Evolutionary conservation across 305 asterid species (phyloP).

Genomic region (Fraxinus sp.): DNA sequence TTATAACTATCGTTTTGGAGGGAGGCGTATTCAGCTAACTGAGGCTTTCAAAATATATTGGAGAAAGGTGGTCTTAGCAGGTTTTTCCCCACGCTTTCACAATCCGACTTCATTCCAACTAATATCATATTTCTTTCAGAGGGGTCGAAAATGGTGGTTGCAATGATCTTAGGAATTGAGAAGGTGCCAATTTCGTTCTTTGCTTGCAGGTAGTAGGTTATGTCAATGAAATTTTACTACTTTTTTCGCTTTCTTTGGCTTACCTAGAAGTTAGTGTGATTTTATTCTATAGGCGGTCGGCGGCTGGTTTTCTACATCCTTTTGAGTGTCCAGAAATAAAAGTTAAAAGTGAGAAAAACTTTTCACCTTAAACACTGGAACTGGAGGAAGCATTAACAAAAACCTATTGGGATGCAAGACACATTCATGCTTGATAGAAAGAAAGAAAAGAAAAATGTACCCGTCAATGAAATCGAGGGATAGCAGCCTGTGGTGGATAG

Average conservation of each 20-base stretch:
- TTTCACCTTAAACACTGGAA: neutral
- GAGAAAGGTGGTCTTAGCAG: neutral
- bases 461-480: conserved; percentile 60
- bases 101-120: neutral
- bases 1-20: neutral
- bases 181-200: neutral
- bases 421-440: neutral
- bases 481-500: conserved; percentile 68
- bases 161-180: neutral
- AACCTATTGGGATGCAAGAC: neutral
- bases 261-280: neutral
- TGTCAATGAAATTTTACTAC: neutral
- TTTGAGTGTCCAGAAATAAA: neutral
- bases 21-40: neutral
- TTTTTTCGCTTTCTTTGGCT: neutral
- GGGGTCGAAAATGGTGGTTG: neutral
- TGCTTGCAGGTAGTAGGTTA: neutral
- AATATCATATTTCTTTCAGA: neutral
- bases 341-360: neutral
- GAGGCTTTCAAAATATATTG: neutral
- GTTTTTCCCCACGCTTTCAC: neutral
- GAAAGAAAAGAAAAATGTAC: conserved; percentile 31
- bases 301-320: neutral
- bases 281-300: neutral
- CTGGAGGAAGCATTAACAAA: neutral